Conservation (phyloP, 208 protist genomes). For the Balamuthia mandrillaris region DNA sequence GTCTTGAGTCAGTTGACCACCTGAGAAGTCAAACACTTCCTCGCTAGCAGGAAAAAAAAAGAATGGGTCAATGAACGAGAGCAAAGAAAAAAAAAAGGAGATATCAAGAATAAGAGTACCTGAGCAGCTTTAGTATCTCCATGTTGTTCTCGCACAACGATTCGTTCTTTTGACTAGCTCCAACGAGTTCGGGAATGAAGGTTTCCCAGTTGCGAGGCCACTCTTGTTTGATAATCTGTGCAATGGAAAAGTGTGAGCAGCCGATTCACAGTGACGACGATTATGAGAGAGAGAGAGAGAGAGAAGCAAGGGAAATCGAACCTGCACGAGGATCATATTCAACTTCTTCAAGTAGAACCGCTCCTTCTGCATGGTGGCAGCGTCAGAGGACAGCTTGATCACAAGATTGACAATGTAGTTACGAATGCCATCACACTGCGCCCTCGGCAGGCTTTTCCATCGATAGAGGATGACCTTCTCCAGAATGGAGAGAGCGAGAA, state of each 20-base stretch:
- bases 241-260: not conserved
- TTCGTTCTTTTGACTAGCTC: conserved; percentile 82
- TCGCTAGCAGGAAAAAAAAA: conserved; percentile 63
- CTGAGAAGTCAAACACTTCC: conserved; percentile 96
- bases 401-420: conserved; percentile 92
- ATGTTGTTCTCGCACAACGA: conserved; percentile 97
- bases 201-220: conserved; percentile 95
- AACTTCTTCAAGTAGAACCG: conserved; percentile 69
- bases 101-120: conserved; percentile 39
- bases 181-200: conserved; percentile 95
- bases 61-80: not conserved
- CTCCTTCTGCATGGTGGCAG: not conserved
- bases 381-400: conserved; percentile 77
- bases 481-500: conserved; percentile 84
- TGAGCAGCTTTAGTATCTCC: conserved; percentile 91
- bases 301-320: not conserved
- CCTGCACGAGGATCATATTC: conserved; percentile 76
- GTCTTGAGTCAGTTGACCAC: conserved; percentile 89
- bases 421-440: conserved; percentile 87
- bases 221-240: conserved; percentile 95
- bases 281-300: not conserved
- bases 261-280: not conserved
- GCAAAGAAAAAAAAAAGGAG: not conserved
- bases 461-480: conserved; percentile 85
- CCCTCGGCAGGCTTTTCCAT: conserved; percentile 82